These are phyloP conservation scores for Colletotrichum neosansevieriae DNA, from an alignment of 2,329 filamentous ascomycete genomes.

Conservation along the genomic window DNA sequence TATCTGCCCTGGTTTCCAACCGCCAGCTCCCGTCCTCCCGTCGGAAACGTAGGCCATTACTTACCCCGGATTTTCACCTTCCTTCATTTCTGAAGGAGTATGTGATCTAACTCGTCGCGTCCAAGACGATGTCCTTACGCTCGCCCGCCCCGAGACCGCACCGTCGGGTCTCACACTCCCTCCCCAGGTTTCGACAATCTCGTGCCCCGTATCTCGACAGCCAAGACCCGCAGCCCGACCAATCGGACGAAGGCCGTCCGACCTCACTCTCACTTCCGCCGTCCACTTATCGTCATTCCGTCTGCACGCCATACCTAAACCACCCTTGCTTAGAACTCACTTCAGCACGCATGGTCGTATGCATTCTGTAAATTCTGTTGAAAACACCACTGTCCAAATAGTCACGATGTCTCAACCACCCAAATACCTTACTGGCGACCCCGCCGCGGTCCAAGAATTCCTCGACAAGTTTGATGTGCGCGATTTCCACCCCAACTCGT, in stretches of 20 bases:
- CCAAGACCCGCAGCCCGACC: constrained; percentile 8
- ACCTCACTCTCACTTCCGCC: constrained; percentile 26
- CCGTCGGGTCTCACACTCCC: constrained; percentile 10
- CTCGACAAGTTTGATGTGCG: constrained; percentile 92
- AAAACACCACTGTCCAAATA: constrained; percentile 13
- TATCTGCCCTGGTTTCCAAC: background rate
- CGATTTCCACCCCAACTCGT: constrained; percentile 45
- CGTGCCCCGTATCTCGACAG: constrained; percentile 14
- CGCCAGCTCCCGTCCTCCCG: constrained; percentile 3
- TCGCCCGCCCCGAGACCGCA: constrained; percentile 21
- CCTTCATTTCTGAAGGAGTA: background rate
- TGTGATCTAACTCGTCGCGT: background rate
- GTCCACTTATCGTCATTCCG: constrained; percentile 24
- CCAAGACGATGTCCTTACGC: constrained; percentile 1
- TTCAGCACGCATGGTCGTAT: constrained; percentile 19
- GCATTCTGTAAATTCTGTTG: constrained; percentile 11
- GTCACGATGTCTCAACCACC: constrained; percentile 53
- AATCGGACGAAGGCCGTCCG: constrained; percentile 39
- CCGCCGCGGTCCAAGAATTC: constrained; percentile 82
- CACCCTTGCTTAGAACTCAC: constrained; percentile 20
- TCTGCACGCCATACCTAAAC: constrained; percentile 4
- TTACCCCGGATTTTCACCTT: background rate
- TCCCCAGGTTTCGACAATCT: constrained; percentile 24
- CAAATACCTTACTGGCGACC: constrained; percentile 84
- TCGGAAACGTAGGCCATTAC: background rate